Conservation (phyloP, 345 rosid species). For the Cardamine occulta region DNA sequence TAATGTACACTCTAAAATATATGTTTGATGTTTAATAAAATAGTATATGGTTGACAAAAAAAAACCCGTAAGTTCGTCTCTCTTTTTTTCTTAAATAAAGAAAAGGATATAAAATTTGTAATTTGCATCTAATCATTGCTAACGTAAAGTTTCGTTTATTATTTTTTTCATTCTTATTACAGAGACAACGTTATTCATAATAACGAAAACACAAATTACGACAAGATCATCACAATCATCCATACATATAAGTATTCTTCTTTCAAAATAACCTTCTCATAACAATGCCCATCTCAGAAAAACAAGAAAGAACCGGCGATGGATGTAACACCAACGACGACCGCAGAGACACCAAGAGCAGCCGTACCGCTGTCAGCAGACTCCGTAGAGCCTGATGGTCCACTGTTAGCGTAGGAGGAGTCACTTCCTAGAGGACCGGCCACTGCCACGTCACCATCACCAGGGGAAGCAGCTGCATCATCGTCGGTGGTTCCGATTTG, state of each 20-base stretch:
- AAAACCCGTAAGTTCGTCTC: neutral
- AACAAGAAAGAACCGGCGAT: slow-evolving; percentile 50
- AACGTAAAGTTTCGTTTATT: neutral
- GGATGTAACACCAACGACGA: slow-evolving; percentile 43
- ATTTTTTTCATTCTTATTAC: slow-evolving; percentile 6
- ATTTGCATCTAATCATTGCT: neutral
- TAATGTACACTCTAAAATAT: no score
- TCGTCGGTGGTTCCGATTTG: slow-evolving; percentile 40
- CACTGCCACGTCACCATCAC: slow-evolving; percentile 47
- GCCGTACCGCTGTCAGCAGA: slow-evolving; percentile 33
- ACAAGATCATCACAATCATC: slow-evolving; percentile 40
- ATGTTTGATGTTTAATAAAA: no score
- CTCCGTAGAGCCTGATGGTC: slow-evolving; percentile 11
- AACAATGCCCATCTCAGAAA: slow-evolving; percentile 28
- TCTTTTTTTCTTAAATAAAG: no score
- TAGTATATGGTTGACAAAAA: no score
- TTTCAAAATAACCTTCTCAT: neutral
- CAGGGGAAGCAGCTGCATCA: slow-evolving; percentile 39
- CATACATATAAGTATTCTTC: neutral
- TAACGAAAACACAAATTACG: slow-evolving; percentile 15
- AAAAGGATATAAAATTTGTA: neutral
- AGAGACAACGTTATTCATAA: slow-evolving; percentile 19
- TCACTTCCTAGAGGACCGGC: slow-evolving; percentile 52
- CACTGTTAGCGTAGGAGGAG: slow-evolving; percentile 26
- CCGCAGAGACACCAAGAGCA: slow-evolving; percentile 42